These are phyloP conservation scores for Adansonia madagascariensis DNA, from an alignment of 441 rosid genomes.

Conservation along the genomic window DNA sequence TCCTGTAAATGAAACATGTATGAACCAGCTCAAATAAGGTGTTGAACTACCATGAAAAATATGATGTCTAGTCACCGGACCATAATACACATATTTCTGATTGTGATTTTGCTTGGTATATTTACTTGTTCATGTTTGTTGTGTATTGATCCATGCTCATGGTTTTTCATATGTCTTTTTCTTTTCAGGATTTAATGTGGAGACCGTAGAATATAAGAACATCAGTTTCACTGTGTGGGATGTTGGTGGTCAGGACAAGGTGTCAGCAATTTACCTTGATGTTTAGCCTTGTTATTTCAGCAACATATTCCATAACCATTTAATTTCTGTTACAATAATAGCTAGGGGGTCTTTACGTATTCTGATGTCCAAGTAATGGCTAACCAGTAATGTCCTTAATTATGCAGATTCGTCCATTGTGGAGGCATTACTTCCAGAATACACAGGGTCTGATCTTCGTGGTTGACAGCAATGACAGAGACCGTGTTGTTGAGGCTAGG, in stretches of 20 bases:
- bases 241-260: slow-evolving; percentile 95
- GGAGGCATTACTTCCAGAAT: slow-evolving; percentile 86
- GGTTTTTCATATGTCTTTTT: neutral
- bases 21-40: neutral
- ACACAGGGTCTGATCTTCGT: slow-evolving; percentile 87
- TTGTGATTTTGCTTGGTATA: neutral
- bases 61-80: neutral
- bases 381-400: neutral
- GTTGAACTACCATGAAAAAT: neutral
- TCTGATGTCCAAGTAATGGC: neutral
- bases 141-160: neutral
- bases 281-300: neutral
- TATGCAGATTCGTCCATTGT: slow-evolving; percentile 76
- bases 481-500: slow-evolving; percentile 81
- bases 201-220: slow-evolving; percentile 82
- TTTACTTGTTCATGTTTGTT: neutral
- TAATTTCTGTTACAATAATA: neutral
- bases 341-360: neutral
- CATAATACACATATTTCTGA: neutral
- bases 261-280: slow-evolving; percentile 18
- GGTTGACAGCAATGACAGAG: slow-evolving; percentile 87
- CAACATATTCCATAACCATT: neutral
- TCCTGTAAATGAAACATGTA: neutral
- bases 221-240: slow-evolving; percentile 89
- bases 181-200: slow-evolving; percentile 73